Percentiles rank a stretch among this genome's conserved stretches.
Evolutionary conservation across 1,139 yeast species (phyloP).

Genomic region (Geotrichum carabidarum): DNA sequence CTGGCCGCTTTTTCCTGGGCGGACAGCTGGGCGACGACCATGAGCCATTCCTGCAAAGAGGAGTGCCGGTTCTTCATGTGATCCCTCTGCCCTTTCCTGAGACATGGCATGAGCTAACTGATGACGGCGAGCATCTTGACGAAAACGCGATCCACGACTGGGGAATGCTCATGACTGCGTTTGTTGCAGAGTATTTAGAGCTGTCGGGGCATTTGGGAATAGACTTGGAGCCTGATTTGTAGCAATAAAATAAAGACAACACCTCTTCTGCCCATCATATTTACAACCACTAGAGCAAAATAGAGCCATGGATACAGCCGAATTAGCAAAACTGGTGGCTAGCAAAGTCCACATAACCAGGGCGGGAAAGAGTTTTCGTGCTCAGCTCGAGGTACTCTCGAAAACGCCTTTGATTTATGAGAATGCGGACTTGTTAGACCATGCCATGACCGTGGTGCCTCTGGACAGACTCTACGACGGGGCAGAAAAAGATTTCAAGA

Average conservation of each 20-base stretch:
- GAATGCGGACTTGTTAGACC: constrained; percentile 34
- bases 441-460: constrained; percentile 39
- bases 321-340: constrained; percentile 5
- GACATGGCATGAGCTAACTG: constrained; percentile 48
- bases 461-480: constrained; percentile 36
- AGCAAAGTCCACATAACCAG: not conserved
- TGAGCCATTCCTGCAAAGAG: constrained; percentile 45
- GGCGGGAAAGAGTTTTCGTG: constrained; percentile 9
- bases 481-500: constrained; percentile 40
- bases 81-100: constrained; percentile 49
- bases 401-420: constrained; percentile 38
- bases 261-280: not conserved
- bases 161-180: constrained; percentile 35
- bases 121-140: constrained; percentile 38
- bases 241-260: not conserved
- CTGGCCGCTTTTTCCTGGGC: constrained; percentile 24
- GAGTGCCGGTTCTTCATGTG: constrained; percentile 48
- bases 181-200: constrained; percentile 36
- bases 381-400: constrained; percentile 7
- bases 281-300: no score
- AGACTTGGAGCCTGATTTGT: not conserved
- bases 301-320: not conserved
- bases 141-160: constrained; percentile 36
- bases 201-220: constrained; percentile 21
- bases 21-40: constrained; percentile 50